A percentile compares a stretch with the other conserved stretches of the same genome.
phyloP scores from a whole-genome alignment of 495 filamentous ascomycete genomes.

The Filosporella fistucella region DNA sequence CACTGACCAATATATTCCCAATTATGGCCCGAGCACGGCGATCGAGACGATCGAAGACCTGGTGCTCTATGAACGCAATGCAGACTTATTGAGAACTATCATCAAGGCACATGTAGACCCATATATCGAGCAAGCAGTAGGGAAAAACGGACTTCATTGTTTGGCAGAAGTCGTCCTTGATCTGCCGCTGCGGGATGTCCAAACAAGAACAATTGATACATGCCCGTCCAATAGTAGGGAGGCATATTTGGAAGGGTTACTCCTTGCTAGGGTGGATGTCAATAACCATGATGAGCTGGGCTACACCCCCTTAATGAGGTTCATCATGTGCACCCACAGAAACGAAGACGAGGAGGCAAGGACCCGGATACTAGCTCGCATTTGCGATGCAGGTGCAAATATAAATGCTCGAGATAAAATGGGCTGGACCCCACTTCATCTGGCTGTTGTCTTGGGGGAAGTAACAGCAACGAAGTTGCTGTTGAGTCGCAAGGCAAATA shows the following conservation, averaged over 20 bases:
- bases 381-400: constrained; percentile 28
- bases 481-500: constrained; percentile 37
- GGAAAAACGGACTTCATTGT: constrained; percentile 45
- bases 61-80: constrained; percentile 3
- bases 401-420: constrained; percentile 36
- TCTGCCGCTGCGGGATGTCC: constrained; percentile 9
- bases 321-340: constrained; percentile 35
- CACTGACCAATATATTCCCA: neutral
- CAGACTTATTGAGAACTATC: constrained; percentile 4
- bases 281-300: constrained; percentile 39
- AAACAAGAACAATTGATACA: neutral
- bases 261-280: constrained; percentile 32
- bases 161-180: constrained; percentile 36
- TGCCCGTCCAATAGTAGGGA: constrained; percentile 8
- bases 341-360: constrained; percentile 25
- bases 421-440: constrained; percentile 40
- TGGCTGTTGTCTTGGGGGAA: constrained; percentile 38
- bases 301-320: constrained; percentile 43
- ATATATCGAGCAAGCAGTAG: constrained; percentile 31
- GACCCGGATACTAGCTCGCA: constrained; percentile 27
- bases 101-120: constrained; percentile 16
- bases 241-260: constrained; percentile 30
- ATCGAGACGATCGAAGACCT: constrained; percentile 11
- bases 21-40: neutral
- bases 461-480: constrained; percentile 39